Base-by-base conservation (phyloP, 129 eudicot species). In the Dittrichia graveolens region DNA sequence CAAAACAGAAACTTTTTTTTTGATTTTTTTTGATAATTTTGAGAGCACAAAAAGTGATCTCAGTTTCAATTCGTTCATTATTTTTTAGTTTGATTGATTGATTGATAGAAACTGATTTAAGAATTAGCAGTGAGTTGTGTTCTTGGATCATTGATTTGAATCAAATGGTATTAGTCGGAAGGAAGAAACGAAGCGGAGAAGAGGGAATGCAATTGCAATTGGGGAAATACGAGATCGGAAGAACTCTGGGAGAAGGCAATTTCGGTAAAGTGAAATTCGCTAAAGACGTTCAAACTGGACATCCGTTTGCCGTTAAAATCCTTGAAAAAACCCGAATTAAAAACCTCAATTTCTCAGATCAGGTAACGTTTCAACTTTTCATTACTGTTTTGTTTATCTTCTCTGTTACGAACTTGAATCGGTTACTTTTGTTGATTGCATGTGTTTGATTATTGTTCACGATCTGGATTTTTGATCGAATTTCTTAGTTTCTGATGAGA, bases 211-310 rank as follows among this genome's bases (percentile, higher is more conserved):
- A 84, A 73, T 61, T 93, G 58, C 88, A 85, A 79, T 67, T 93
- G 75, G 98, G 96, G 47, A 93, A 90, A 77, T 93, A 93, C 82
- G 95, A 87, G 75, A 42, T 93, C 56, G 98, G 98, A 13, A 87
- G 83, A 73, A 89, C 95, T 13, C 80, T 93, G 0, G 98, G 98
- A 11, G 96, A 90, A 66, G 98, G 98, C 41, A 93, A 89, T 66
- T 93, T 93, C 42, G 96, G 96, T 0, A 93, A 93, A 74, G 98
- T 93, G 13, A 93, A 93, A 63, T 87, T 34, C 73, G 98, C 98
- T 15, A 78, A 49, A 70, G 83, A 89, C 70, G 9, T 89, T 7
- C 75, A 87, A 42, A 71, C 98, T 5, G 96, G 96, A 2, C 83
- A 67, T 47, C 67, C 91, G 3, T 89, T 93, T 64, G 98, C 98